Evolutionary conservation across 805 yeast genomes (phyloP), one percentile per base, ranked within the genome.

Genomic region (Myxozyma sirexii): DNA sequence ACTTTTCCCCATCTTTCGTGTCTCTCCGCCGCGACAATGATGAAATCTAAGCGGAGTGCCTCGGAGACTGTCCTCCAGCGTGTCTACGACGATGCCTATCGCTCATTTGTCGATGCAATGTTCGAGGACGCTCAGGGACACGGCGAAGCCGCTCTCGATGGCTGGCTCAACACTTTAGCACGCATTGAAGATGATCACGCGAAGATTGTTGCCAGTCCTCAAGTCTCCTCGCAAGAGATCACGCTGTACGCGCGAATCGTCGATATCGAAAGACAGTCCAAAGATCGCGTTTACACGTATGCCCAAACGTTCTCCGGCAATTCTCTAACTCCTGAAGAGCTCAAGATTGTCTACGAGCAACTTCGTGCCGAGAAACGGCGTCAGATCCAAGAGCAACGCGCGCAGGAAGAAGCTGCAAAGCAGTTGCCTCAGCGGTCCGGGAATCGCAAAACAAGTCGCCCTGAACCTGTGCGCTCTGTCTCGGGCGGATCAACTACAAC

Each of bases 81-180:
- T 42, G 66, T 74, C 23, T 77, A 76, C 66, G 76, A 76, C 56
- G 78, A 75, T 31, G 76, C 79, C n/a, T 75, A 76, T 65, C 72
- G 74, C 65, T 62, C 70, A 37, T 72, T 76, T n/a, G 68, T 77
- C 29, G 76, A 76, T 63, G 71, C 77, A 44, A 73, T 76, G 39
- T 70, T 74, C 33, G 69, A 73, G 39, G 78, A 75, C 59, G 70
- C 76, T 27, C 72, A 72, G 59, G 72, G 72, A 52, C 72, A 73
- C 52, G 70, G 67, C 56, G 69, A 63, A 21, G 69, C 68, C 23
- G 74, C 78, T 21, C 68, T 76, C 19, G 67, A 63, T 26, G 62
- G 72, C 27, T 76, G 79, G 79, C 70, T 71, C 51, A 54, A 56
- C 35, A 75, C 79, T 10, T 68, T 75, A 8, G 67, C 68, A 6